Base-by-base conservation (phyloP, 2,329 filamentous ascomycete genomes). In the Colletotrichum gigasporum region DNA sequence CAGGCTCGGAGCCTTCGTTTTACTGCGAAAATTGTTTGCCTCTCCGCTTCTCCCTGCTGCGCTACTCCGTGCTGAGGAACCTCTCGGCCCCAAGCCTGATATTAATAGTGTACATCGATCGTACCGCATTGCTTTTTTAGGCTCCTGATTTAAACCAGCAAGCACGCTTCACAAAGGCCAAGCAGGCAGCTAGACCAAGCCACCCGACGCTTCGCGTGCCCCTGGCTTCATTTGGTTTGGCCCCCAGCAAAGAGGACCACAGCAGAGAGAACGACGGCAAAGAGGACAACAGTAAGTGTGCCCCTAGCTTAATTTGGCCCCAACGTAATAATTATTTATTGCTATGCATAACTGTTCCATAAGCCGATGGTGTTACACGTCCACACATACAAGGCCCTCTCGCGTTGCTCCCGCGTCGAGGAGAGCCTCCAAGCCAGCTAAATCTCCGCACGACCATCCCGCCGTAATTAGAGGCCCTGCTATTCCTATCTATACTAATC, bases 161-260 rank as follows among this genome's bases (percentile, higher is more conserved):
- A 42, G 5, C 5, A n/a, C n/a, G n/a, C n/a, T n/a, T n/a, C n/a
- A n/a, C n/a, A 34, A 41, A 11, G 16, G 41, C 28, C 41, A 56
- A 28, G 30, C 41, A 18, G 55, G 34, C 39, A 53, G 26, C 41
- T 60, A 48, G 34, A 8, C 9, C 55, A 54, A 52, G 61, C 55
- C 61, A 53, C 47, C 16, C 55, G 34, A 42, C 55, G 14, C 47
- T 37, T 34, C 42, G 14, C 47, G 24, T 37, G 34, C 55, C 47
- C 61, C 47, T 60, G 47, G 20, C 32, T 24, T 60, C 32, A 42
- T 64, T 53, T 47, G 20, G 34, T 24, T 6, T 18, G 32, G 22
- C 44, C 51, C 37, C 37, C 8, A 16, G 37, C 37, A 18, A 22
- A n/a, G n/a, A n/a, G n/a, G n/a, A n/a, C n/a, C n/a, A n/a, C n/a